These are phyloP conservation scores for Picea sitchensis DNA, from an alignment of 75 land plant genomes.

Conservation along the genomic window DNA sequence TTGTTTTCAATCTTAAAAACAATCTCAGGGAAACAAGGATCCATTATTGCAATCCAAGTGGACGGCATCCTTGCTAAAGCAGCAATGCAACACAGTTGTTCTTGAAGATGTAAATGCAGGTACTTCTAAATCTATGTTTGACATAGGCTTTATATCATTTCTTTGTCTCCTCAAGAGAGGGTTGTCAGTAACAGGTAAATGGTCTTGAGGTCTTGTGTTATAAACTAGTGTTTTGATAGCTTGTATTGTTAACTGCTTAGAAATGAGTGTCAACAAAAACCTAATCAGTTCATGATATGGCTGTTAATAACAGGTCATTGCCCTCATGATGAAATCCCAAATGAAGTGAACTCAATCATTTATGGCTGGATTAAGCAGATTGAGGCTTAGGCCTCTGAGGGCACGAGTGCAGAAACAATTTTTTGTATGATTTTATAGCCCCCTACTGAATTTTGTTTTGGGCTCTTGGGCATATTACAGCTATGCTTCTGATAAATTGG, in stretches of 20 bases:
- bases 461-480: background rate
- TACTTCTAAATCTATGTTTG: constrained; percentile 12
- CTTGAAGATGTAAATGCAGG: constrained; percentile 80
- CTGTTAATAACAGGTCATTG: constrained; percentile 74
- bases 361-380: constrained; percentile 36
- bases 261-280: background rate
- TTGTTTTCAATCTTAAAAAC: constrained; percentile 9
- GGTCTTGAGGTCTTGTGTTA: no score
- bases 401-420: background rate
- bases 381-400: background rate
- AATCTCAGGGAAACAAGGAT: constrained; percentile 70
- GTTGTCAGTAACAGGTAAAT: background rate
- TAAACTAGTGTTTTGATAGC: background rate
- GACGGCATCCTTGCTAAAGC: constrained; percentile 44
- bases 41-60: constrained; percentile 57
- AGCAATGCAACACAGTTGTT: constrained; percentile 50
- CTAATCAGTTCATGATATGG: background rate
- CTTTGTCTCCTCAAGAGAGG: background rate
- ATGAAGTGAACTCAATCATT: constrained; percentile 71
- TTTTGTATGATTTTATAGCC: background rate
- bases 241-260: background rate
- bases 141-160: background rate
- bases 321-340: constrained; percentile 89
- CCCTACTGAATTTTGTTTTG: background rate
- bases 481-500: no score